Conservation (phyloP, 2,329 filamentous ascomycete genomes). For the Nigrospora oryzae region DNA sequence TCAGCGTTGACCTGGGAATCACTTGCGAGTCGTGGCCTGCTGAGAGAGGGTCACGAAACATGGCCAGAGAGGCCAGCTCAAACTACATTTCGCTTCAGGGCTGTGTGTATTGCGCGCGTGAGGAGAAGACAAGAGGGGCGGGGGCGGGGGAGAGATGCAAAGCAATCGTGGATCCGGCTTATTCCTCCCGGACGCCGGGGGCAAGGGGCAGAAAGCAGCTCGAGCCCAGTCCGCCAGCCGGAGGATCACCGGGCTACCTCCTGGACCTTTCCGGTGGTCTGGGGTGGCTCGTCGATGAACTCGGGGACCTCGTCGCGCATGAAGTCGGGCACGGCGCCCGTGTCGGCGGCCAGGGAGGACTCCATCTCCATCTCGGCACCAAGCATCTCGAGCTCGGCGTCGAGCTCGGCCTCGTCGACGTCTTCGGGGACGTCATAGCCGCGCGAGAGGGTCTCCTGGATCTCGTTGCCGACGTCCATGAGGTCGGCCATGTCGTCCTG, state of each 20-base stretch:
- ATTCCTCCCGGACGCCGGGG: too few relatives aligned
- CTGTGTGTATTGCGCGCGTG: too few relatives aligned
- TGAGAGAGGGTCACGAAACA: too few relatives aligned
- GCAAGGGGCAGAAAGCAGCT: too few relatives aligned
- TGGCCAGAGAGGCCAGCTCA: too few relatives aligned
- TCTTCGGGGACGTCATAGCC: slow-evolving; percentile 95
- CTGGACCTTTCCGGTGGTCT: slow-evolving; percentile 66
- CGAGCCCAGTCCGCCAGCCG: too few relatives aligned
- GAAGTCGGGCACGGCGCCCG: slow-evolving; percentile 66
- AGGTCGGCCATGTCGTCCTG: slow-evolving; percentile 99
- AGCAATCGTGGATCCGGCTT: too few relatives aligned
- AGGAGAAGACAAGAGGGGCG: too few relatives aligned
- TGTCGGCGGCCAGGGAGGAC: slow-evolving; percentile 46
- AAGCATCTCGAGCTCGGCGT: slow-evolving; percentile 90
- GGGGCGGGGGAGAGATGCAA: too few relatives aligned
- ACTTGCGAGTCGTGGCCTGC: too few relatives aligned
- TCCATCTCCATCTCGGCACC: slow-evolving; percentile 92
- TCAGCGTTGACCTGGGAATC: too few relatives aligned
- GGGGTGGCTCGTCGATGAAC: slow-evolving; percentile 88
- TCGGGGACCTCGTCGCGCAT: slow-evolving; percentile 83
- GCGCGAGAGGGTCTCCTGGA: slow-evolving; percentile 85
- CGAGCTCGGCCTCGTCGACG: slow-evolving; percentile 91
- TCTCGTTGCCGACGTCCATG: slow-evolving; percentile 96
- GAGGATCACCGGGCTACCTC: slow-evolving; percentile 54
- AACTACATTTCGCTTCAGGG: too few relatives aligned